Evolutionary conservation across 2,329 filamentous ascomycete species (phyloP), one percentile per base, ranked within the genome.

Genomic region (Zymoseptoria pseudotritici): DNA sequence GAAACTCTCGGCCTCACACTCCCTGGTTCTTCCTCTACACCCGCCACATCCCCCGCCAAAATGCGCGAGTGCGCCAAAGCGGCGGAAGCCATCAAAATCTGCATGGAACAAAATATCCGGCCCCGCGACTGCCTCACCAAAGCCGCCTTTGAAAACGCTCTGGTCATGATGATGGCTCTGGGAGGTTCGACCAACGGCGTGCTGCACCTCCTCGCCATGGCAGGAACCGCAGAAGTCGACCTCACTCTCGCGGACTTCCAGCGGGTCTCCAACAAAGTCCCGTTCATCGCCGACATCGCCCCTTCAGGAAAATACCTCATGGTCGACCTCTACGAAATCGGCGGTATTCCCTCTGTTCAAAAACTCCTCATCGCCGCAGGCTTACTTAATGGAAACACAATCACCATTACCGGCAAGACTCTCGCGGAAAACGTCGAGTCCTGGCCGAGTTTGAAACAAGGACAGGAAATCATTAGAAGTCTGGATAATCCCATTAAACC

Each of bases 121-220:
- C 91, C 91, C 0, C 83, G 86, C 20, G 88, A 94, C 69, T 82
- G 96, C 31, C 79, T 96, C 67, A 95, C 89, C 3, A 89, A 88
- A 65, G 82, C 82, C 1, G 85, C 89, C 0, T 93, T 96, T 62
- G 90, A 96, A 73, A 96, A 96, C 71, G 91, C 91, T 0, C 80
- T 96, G 20, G 88, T 93, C 1, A 85, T 96, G 74, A 94, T 91
- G 73, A 96, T 95, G 89, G 87, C 90, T 2, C 81, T 96, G n/a
- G 91, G 91, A 57, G 91, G 91, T 57, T 91, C 86, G 55, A 96
- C 91, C 58, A 96, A 96, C 73, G 89, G 89, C 36, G 89, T 96
- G 2, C 81, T 96, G 58, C 91, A 96, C 74, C 87, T 95, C 71
- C 83, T 96, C 54, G 91, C 91, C 67, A 96, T 96, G 87, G 91